phyloP scores from a whole-genome alignment of 2,329 filamentous ascomycete species.

The Hypoxylon sp. region DNA sequence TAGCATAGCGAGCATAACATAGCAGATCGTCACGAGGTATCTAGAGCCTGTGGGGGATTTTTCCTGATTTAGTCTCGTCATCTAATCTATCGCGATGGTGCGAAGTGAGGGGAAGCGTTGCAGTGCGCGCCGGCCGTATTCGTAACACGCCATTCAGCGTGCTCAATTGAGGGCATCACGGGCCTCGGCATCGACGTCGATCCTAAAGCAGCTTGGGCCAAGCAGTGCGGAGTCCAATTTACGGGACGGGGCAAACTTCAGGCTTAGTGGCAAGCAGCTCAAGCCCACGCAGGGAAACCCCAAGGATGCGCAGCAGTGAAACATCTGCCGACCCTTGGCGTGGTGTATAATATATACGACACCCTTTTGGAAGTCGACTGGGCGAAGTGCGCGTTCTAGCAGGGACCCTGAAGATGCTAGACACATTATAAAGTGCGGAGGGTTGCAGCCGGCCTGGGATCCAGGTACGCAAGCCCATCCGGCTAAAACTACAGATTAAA shows the following conservation, averaged over 20 bases:
- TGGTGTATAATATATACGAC: constrained; percentile 37
- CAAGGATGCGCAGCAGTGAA: constrained; percentile 1
- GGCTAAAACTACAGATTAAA: constrained; percentile 43
- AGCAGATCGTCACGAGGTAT: constrained; percentile 28
- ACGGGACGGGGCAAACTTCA: background rate
- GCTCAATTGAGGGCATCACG: constrained; percentile 22
- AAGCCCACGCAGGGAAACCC: constrained; percentile 22
- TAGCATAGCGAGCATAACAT: constrained; percentile 14
- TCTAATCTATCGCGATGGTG: constrained; percentile 29
- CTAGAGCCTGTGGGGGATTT: constrained; percentile 22
- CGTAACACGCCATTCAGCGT: constrained; percentile 15
- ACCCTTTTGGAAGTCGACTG: constrained; percentile 28
- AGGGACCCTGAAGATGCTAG: constrained; percentile 29
- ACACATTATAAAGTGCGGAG: constrained; percentile 32
- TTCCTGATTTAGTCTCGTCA: constrained; percentile 26
- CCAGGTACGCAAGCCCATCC: constrained; percentile 32
- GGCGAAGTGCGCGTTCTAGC: constrained; percentile 23
- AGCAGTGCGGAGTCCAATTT: constrained; percentile 33
- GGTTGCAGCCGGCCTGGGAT: constrained; percentile 37
- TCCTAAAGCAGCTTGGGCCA: constrained; percentile 15
- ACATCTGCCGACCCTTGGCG: constrained; percentile 44
- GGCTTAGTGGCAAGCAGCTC: constrained; percentile 23
- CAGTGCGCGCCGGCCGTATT: constrained; percentile 20
- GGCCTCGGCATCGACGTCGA: constrained; percentile 27
- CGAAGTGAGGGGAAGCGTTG: constrained; percentile 35